These are phyloP conservation scores for Globisporangium yorkense DNA, from an alignment of 352 stramenopile species.

Conservation along the genomic window DNA sequence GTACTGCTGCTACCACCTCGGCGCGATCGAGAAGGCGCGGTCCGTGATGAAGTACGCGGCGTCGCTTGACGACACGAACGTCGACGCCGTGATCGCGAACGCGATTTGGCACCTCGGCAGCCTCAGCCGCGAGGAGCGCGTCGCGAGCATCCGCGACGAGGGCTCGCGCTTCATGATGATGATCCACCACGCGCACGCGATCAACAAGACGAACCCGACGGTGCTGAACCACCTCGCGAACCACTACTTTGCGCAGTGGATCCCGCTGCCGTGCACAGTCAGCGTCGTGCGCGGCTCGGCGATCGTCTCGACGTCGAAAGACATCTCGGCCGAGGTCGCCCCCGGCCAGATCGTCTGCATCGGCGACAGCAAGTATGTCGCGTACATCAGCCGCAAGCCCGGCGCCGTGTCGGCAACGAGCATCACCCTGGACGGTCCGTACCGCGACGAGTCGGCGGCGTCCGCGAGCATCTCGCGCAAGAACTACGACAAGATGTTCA, in stretches of 20 bases:
- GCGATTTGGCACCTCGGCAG: conserved; percentile 90
- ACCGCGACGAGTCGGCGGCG: conserved; percentile 64
- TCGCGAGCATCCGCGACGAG: conserved; percentile 77
- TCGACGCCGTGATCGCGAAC: conserved; percentile 92
- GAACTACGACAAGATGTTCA: conserved; percentile 90
- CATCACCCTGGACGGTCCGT: conserved; percentile 73
- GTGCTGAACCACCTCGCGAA: conserved; percentile 97
- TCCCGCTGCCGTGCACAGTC: conserved; percentile 85
- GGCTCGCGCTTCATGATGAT: conserved; percentile 89
- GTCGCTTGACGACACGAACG: conserved; percentile 87
- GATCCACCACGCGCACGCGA: conserved; percentile 87
- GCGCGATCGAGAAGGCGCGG: conserved; percentile 83
- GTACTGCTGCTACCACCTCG: conserved; percentile 94
- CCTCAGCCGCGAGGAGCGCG: conserved; percentile 63
- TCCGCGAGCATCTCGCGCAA: conserved; percentile 73
- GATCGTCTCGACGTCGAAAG: conserved; percentile 83
- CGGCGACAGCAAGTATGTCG: conserved; percentile 88
- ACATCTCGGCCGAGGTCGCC: conserved; percentile 85
- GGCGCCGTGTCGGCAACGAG: conserved; percentile 54
- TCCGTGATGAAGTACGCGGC: conserved; percentile 82
- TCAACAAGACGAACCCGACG: conserved; percentile 85
- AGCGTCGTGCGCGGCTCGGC: conserved; percentile 80
- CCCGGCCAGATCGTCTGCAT: conserved; percentile 92
- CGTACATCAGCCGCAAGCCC: conserved; percentile 74
- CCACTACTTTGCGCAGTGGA: conserved; percentile 98